Evolutionary conservation across 2,329 filamentous ascomycete genomes (phyloP), one percentile per base, ranked within the genome.

Genomic region (Dactylellina parvicollis): DNA sequence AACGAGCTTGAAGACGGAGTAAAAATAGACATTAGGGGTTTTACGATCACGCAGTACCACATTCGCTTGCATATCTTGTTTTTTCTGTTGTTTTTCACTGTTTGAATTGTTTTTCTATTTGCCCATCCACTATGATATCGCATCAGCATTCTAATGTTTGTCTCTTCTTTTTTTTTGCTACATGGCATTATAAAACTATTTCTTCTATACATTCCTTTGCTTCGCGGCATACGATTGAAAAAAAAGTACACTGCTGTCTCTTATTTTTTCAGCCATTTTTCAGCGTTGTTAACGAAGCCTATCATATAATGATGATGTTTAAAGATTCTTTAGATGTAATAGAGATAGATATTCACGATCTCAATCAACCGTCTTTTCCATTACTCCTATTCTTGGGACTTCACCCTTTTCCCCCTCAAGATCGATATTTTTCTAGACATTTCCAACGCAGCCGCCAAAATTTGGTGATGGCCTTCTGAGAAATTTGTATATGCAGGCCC

Each of bases 181-280:
- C 14, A 14, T 47, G 1, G 1, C 22, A 16, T 49, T 52, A 5
- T n/a, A n/a, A 34, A 36, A 3, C 22, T 24, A 20, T 52, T 60
- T 40, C 7, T 64, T 60, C 59, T 52, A 54, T 56, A 72, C 67
- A 59, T 50, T 72, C 52, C 30, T 49, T 71, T 47, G 47, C 56
- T 54, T 60, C 67, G 34, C 59, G 34, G 67, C 67, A 44, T 64
- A 44, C 44, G 54, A 59, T 54, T 62, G 50, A 55, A 44, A 59
- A 38, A 57, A 66, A 24, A 38, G 36, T 66, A 66, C 34, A 56
- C 30, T 20, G 30, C 50, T 57, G 50, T 40, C 38, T 49, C 28
- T 50, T 32, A n/a, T 18, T 36, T 26, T 20, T 47, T 56, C 52
- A 46, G 42, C 54, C 47, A 14, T 24, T 42, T 67, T 55, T 49